These are phyloP conservation scores for Fomitiporia mediterranea DNA, from an alignment of 1,284 basidiomycete species.

Conservation along the genomic window DNA sequence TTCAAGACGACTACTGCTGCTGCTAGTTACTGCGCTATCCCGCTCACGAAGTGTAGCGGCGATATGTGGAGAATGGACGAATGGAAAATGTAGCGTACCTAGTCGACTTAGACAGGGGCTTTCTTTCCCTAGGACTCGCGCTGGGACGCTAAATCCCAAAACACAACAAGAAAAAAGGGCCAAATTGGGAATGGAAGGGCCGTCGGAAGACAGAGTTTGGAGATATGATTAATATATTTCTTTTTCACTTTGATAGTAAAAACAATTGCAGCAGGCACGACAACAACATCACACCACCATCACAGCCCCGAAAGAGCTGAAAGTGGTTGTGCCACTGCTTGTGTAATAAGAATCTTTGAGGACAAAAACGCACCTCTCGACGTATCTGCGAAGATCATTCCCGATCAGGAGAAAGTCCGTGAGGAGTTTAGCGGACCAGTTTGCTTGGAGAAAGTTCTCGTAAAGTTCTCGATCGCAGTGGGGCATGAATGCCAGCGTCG, in stretches of 20 bases:
- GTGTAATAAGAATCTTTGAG: slow-evolving; percentile 8
- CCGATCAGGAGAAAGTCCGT: slow-evolving; percentile 39
- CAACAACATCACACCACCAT: too few relatives aligned
- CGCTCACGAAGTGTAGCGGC: background rate
- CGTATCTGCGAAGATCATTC: slow-evolving; percentile 42
- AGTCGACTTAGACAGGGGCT: slow-evolving; percentile 35
- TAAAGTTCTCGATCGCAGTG: slow-evolving; percentile 70
- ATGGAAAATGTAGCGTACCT: slow-evolving; percentile 29
- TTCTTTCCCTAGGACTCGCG: slow-evolving; percentile 30
- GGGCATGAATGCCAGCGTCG: slow-evolving; percentile 70
- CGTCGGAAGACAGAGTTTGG: background rate
- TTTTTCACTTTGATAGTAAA: too few relatives aligned
- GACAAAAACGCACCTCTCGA: slow-evolving; percentile 42
- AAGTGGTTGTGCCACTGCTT: too few relatives aligned
- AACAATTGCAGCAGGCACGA: slow-evolving; percentile 9
- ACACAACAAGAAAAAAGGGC: slow-evolving; percentile 4
- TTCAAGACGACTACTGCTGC: too few relatives aligned
- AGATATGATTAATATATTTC: too few relatives aligned
- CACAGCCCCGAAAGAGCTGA: slow-evolving; percentile 8
- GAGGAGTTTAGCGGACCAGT: slow-evolving; percentile 45
- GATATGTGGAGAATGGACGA: slow-evolving; percentile 1
- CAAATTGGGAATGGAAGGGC: background rate
- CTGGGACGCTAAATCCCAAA: slow-evolving; percentile 29
- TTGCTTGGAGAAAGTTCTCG: slow-evolving; percentile 56
- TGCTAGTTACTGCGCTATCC: too few relatives aligned